Percentiles rank a stretch among this genome's conserved stretches.
These are phyloP conservation scores for Pyricularia sp. DNA, from an alignment of 2,329 filamentous ascomycete genomes.

Conservation along the genomic window DNA sequence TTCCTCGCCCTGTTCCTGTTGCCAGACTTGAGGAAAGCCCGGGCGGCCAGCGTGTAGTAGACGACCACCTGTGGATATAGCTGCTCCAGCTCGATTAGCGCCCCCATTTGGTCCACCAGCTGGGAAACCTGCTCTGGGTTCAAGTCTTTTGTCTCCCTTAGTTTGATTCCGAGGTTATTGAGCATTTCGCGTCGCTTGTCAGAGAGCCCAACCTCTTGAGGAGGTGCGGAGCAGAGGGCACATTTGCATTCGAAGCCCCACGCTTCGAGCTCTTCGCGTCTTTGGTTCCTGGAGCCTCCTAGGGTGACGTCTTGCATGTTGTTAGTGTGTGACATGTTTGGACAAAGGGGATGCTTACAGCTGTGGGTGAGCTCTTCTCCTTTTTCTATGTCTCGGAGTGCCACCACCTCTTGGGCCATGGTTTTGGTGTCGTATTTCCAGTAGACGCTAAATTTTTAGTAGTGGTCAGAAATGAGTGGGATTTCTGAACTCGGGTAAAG, in stretches of 20 bases:
- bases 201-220: slow-evolving; percentile 16
- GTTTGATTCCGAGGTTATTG: slow-evolving; percentile 13
- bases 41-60: slow-evolving; percentile 16
- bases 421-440: slow-evolving; percentile 13
- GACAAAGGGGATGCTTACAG: slow-evolving; percentile 10
- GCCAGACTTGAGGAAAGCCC: slow-evolving; percentile 12
- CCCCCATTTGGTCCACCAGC: slow-evolving; percentile 13
- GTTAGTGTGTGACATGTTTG: neutral
- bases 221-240: slow-evolving; percentile 19
- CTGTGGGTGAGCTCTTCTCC: slow-evolving; percentile 17
- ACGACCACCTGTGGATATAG: slow-evolving; percentile 17
- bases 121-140: slow-evolving; percentile 1
- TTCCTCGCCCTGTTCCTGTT: slow-evolving; percentile 6
- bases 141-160: slow-evolving; percentile 8
- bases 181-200: slow-evolving; percentile 20
- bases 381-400: slow-evolving; percentile 13
- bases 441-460: slow-evolving; percentile 9
- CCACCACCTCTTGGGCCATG: slow-evolving; percentile 16
- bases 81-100: slow-evolving; percentile 15
- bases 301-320: slow-evolving; percentile 15
- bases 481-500: no score
- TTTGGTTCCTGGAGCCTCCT: slow-evolving; percentile 15
- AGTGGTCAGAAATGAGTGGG: neutral
- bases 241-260: slow-evolving; percentile 26
- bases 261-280: slow-evolving; percentile 15